Conservation (phyloP, 2,329 filamentous ascomycete genomes). For the Aspergillus persii region DNA sequence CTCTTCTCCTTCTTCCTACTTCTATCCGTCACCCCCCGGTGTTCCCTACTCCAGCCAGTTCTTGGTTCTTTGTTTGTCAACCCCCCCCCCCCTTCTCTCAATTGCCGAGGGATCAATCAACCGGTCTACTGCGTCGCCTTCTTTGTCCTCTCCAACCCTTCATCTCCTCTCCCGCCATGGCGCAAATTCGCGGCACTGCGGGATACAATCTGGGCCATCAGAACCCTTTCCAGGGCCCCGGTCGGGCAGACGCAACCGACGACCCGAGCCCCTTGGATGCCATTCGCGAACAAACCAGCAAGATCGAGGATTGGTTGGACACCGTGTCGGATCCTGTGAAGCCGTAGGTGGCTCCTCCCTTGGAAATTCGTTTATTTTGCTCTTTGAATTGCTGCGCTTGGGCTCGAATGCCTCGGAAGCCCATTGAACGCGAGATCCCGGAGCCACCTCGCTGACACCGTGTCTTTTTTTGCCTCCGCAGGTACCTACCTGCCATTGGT, state of each 20-base stretch:
- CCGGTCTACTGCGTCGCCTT: not conserved
- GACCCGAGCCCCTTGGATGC: conserved; percentile 79
- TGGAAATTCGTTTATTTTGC: not conserved
- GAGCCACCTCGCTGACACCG: conserved; percentile 26
- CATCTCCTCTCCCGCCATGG: conserved; percentile 35
- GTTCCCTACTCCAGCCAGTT: conserved; percentile 5
- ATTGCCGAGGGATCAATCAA: not conserved
- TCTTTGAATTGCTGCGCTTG: not conserved
- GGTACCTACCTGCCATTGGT: conserved; percentile 90
- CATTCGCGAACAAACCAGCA: conserved; percentile 92
- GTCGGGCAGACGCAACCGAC: conserved; percentile 58
- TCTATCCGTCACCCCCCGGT: not conserved
- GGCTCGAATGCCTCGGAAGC: not conserved
- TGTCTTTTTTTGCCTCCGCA: conserved; percentile 44
- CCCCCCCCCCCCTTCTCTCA: conserved; percentile 12
- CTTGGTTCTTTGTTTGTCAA: not conserved
- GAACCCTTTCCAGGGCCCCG: conserved; percentile 66
- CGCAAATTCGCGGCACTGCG: conserved; percentile 63
- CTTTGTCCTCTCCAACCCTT: not conserved
- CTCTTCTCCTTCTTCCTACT: not conserved
- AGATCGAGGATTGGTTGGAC: conserved; percentile 93
- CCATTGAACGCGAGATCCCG: conserved; percentile 15
- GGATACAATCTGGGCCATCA: conserved; percentile 80
- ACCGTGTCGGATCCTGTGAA: conserved; percentile 85
- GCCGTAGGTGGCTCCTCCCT: conserved; percentile 64